Evolutionary conservation across 805 yeast species (phyloP), one percentile per base, ranked within the genome.

Genomic region (Yamadazyma akitaensis): DNA sequence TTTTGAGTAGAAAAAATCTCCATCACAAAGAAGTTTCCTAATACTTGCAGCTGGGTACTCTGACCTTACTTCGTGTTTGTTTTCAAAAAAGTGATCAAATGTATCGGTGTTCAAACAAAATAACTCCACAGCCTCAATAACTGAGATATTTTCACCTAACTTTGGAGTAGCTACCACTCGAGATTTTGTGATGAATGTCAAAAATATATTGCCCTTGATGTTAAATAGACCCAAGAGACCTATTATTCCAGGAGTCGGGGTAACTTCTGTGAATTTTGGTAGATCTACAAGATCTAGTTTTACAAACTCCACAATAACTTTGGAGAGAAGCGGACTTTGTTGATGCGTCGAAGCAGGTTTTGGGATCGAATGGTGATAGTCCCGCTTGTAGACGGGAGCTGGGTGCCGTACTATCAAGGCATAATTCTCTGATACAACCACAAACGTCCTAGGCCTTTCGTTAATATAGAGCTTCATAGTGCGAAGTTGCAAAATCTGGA

Each of bases 1-100:
- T 2, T 88, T 82, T 44, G 96, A 88, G 68, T 85, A 94, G 65
- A 87, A 92, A 61, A 94, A 94, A 1, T 96, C 88, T 2, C 98
- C 97, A 59, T 86, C 85, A 28, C 84, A 75, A 42, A 94, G 68
- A 37, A 94, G 70, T 42, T 71, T 69, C 37, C 68, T 60, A 5
- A 78, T 74, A 5, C 80, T 72, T 38, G 66, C 64, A 5, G 77
- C 72, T 2, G 81, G 81, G 46, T 55, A 55, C 40, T 65, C 62
- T 35, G 53, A 26, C 25, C 53, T 40, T 31, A 49, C 18, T 47
- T 45, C 69, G 40, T 19, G 63, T 59, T 45, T 38, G 14, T 57
- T 57, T 18, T 49, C 51, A 1, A 39, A 24, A 17, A 42, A 52
- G 36, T 64, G 54, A 58, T 85, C 92, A 57, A 63, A 81, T 31